phyloP scores from a whole-genome alignment of 768 basidiomycete species.

The Agrocybe praecox region DNA sequence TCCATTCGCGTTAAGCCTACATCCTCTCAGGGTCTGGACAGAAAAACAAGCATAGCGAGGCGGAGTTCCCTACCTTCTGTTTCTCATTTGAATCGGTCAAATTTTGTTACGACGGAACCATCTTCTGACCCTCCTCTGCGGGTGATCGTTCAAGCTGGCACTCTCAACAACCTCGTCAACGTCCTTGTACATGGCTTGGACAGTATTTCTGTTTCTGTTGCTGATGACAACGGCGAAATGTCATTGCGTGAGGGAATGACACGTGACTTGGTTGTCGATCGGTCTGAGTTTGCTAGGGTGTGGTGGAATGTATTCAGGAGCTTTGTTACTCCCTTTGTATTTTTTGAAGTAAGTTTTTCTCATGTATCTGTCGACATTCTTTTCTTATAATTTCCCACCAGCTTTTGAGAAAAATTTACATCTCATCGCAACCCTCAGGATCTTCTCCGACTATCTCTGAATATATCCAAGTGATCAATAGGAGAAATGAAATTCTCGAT shows the following conservation, averaged over 20 bases:
- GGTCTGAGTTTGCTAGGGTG: slow-evolving; percentile 68
- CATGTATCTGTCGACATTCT: not conserved
- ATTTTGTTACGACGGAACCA: slow-evolving; percentile 59
- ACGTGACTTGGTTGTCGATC: slow-evolving; percentile 71
- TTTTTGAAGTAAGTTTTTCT: slow-evolving; percentile 77
- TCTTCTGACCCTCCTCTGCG: slow-evolving; percentile 73
- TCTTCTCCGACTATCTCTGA: slow-evolving; percentile 45
- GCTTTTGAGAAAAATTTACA: slow-evolving; percentile 78
- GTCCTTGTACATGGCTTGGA: slow-evolving; percentile 78
- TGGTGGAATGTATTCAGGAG: slow-evolving; percentile 89
- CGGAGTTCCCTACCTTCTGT: slow-evolving; percentile 81
- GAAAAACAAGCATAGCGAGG: slow-evolving; percentile 76
- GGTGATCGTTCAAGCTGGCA: slow-evolving; percentile 79
- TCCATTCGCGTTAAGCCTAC: slow-evolving; percentile 81
- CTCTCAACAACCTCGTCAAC: slow-evolving; percentile 71
- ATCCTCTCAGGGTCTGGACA: slow-evolving; percentile 66
- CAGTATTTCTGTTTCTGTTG: slow-evolving; percentile 76
- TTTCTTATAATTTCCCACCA: slow-evolving; percentile 29
- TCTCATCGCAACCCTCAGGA: slow-evolving; percentile 48
- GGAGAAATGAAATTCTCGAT: slow-evolving; percentile 65
- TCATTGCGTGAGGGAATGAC: slow-evolving; percentile 75
- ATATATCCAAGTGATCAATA: slow-evolving; percentile 49
- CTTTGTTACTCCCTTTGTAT: slow-evolving; percentile 78
- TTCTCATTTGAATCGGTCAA: slow-evolving; percentile 60
- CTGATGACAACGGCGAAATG: slow-evolving; percentile 89